Conservation (phyloP, 306 rosid species). For the Castanea sativa region DNA sequence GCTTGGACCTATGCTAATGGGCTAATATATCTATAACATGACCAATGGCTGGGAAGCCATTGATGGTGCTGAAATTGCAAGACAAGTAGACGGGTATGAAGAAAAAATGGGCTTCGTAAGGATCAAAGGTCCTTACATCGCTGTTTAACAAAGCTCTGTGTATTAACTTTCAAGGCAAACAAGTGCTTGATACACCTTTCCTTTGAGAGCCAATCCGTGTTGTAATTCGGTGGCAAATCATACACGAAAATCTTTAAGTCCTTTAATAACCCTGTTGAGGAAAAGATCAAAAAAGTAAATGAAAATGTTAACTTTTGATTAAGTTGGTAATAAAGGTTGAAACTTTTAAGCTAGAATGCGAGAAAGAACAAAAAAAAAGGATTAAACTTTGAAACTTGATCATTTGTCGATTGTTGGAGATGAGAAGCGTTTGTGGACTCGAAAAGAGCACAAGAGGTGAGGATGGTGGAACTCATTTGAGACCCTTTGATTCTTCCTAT, state of each 20-base stretch:
- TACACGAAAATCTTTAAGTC: conserved; percentile 61
- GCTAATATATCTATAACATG: no score
- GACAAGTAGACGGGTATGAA: conserved; percentile 90
- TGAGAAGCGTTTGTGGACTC: conserved; percentile 32
- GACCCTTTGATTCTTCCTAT: no score
- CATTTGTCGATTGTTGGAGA: conserved; percentile 1
- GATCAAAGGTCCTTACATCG: conserved; percentile 54
- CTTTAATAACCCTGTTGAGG: conserved; percentile 28
- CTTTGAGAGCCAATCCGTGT: conserved; percentile 62
- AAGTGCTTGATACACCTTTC: conserved; percentile 62
- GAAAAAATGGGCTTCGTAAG: conserved; percentile 74
- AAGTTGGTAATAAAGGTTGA: background rate
- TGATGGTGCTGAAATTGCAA: conserved; percentile 82
- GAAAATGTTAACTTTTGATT: no score
- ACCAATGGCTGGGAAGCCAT: conserved; percentile 91
- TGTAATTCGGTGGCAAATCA: conserved; percentile 63
- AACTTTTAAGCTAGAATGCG: background rate
- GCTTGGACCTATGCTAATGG: no score
- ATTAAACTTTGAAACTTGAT: conserved; percentile 26
- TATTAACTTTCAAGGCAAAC: conserved; percentile 80
- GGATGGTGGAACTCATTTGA: conserved; percentile 1
- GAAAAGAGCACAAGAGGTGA: conserved; percentile 47
- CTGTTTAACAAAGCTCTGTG: conserved; percentile 71
- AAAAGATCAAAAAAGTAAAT: background rate
- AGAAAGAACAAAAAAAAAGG: no score